phyloP scores from a whole-genome alignment of 73 alveolate genomes.

The Tetrahymena malaccensis region DNA sequence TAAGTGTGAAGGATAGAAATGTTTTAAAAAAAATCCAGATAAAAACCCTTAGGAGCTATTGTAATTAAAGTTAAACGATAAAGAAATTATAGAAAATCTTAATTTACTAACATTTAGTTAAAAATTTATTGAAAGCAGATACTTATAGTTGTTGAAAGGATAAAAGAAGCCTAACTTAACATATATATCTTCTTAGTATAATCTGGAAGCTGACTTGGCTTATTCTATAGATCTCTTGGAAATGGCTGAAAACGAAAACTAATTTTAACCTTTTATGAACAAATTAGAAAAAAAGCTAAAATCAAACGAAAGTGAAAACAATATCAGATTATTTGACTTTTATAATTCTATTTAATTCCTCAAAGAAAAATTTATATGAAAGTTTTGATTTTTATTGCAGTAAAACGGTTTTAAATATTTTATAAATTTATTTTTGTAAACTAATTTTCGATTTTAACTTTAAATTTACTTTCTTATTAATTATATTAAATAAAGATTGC shows the following conservation, averaged over 20 bases:
- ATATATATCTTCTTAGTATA: background rate
- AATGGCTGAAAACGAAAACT: background rate
- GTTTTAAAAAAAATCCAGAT: background rate
- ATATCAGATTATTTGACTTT: background rate
- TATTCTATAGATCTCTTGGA: background rate
- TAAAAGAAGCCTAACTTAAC: background rate
- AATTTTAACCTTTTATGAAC: background rate
- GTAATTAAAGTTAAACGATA: background rate
- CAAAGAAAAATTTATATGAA: background rate
- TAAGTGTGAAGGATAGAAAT: background rate
- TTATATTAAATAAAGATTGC: too few relatives aligned
- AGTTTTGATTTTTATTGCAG: too few relatives aligned
- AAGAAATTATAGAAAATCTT: background rate
- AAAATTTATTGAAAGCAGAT: background rate
- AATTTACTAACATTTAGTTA: background rate
- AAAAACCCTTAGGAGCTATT: background rate
- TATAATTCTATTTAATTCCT: background rate
- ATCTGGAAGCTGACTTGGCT: background rate
- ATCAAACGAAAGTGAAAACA: background rate
- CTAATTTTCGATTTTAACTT: too few relatives aligned
- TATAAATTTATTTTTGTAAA: too few relatives aligned
- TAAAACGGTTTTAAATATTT: too few relatives aligned
- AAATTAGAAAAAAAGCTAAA: background rate
- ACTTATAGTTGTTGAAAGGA: background rate
- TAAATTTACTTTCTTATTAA: too few relatives aligned